Percentiles rank a stretch among this genome's conserved stretches.
These are phyloP conservation scores for Beauveria bassiana DNA, from an alignment of 2,329 filamentous ascomycete genomes.

Conservation along the genomic window DNA sequence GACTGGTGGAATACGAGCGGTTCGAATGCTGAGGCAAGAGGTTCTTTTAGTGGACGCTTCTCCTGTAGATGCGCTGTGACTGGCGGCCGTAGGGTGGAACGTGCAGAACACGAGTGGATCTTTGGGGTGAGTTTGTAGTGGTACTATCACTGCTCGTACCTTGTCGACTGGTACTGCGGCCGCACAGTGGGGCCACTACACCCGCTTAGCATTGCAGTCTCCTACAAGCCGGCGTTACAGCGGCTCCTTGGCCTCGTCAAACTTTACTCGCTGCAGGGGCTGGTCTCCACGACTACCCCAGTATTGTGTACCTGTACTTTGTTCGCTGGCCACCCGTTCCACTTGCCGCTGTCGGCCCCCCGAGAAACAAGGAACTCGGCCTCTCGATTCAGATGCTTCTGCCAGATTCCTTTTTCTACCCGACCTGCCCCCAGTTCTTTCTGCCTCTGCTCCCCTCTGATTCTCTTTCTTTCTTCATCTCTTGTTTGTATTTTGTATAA, in stretches of 20 bases:
- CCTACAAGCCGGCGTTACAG: not conserved
- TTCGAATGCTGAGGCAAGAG: not conserved
- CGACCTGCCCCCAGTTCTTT: conserved; percentile 1
- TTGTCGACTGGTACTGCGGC: not conserved
- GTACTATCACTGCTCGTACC: not conserved
- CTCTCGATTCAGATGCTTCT: conserved; percentile 1
- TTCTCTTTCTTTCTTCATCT: not conserved
- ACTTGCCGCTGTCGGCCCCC: conserved; percentile 2
- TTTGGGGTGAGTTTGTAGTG: not conserved
- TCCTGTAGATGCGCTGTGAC: not conserved
- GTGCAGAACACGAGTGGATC: no score
- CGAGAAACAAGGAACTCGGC: conserved; percentile 4
- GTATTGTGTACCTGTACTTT: not conserved
- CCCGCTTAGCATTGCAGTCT: not conserved
- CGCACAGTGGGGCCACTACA: not conserved
- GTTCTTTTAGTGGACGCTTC: not conserved
- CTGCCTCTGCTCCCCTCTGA: not conserved
- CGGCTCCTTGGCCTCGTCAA: not conserved
- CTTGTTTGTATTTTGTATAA: not conserved
- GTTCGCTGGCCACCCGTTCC: not conserved
- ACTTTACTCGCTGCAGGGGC: not conserved
- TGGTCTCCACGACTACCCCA: not conserved
- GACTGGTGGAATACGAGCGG: not conserved
- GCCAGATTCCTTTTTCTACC: conserved; percentile 5
- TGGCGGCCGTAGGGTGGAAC: not conserved